Conservation (phyloP, 768 basidiomycete genomes). For the Pilatotrama ljubarskyi region DNA sequence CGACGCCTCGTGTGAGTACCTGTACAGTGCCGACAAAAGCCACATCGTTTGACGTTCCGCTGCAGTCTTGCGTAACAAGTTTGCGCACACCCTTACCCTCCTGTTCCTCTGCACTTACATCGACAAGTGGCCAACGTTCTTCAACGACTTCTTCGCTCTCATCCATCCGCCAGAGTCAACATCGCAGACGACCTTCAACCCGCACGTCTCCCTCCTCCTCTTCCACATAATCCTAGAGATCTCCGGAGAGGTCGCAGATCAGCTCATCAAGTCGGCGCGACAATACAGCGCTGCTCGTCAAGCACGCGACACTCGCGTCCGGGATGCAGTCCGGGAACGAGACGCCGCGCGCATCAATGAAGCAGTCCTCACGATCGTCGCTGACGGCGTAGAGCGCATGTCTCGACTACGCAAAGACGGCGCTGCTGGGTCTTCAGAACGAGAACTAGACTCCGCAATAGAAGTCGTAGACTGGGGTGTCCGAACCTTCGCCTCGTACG, state of each 20-base stretch:
- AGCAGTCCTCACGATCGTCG: conserved; percentile 81
- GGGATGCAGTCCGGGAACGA: conserved; percentile 87
- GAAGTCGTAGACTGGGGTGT: conserved; percentile 94
- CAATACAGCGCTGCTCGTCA: conserved; percentile 69
- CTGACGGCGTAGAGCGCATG: conserved; percentile 67
- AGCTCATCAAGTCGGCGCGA: conserved; percentile 86
- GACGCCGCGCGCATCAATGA: conserved; percentile 88
- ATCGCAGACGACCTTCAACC: conserved; percentile 66
- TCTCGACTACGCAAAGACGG: conserved; percentile 49
- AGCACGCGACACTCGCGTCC: conserved; percentile 76
- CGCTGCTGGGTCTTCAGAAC: conserved; percentile 41
- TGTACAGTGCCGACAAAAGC: no score
- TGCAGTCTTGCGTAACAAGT: conserved; percentile 90
- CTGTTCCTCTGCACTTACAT: conserved; percentile 89
- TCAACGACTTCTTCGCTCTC: conserved; percentile 73
- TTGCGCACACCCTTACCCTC: conserved; percentile 85
- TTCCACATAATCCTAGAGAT: conserved; percentile 94
- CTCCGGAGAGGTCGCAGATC: conserved; percentile 96
- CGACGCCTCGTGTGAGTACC: conserved; percentile 71
- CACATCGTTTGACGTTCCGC: conserved; percentile 5
- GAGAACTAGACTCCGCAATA: conserved; percentile 55
- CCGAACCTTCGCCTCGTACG: conserved; percentile 89
- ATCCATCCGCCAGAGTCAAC: conserved; percentile 62
- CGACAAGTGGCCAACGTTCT: conserved; percentile 84
- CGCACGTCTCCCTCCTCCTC: conserved; percentile 83